Evolutionary conservation across 2,329 filamentous ascomycete species (phyloP), one percentile per base, ranked within the genome.

Genomic region (Venturia aucupariae): DNA sequence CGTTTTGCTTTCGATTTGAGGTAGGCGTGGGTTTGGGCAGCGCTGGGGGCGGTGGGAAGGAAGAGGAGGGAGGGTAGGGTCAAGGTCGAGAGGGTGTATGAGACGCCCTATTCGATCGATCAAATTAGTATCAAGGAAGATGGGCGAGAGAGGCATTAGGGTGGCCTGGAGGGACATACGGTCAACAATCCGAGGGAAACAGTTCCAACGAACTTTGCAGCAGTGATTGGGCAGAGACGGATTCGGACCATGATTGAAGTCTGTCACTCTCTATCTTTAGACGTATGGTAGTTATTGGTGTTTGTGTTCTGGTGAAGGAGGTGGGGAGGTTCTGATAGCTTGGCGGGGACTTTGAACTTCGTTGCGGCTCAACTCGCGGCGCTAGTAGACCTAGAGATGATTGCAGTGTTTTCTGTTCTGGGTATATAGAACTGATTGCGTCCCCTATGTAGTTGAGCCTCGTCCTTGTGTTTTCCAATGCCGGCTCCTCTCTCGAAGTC

Each of bases 121-220:
- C 30, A 62, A 68, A 57, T 67, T 63, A 54, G 32, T 55, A 27
- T 32, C 30, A 51, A 55, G 44, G 24, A 32, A 27, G 32, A 19
- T 54, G 66, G 55, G 57, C 5, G 42, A 48, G 38, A 3, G 11
- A 13, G 38, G 68, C 48, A 66, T 64, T 62, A 48, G n/a, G 44
- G 30, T 60, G 55, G 55, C 65, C 41, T 57, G 60, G 63, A 65
- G 66, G 41, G 66, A 80, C 88, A 72, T 84, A 96, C 92, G 66
- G 92, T 96, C 75, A 96, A 79, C 65, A 97, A 83, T 68, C 93
- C 93, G 65, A 97, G 83, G 71, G 89, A 93, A 69, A 96, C 85
- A 62, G 91, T 95, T 72, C 93, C 93, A 69, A 97, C 89, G 75
- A 97, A 96, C 80, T 97, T 97, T 79, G 90, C 86, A 75, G 89